phyloP scores from a whole-genome alignment of 176 grass and related monocot genomes.

The Aechmea fasciata region DNA sequence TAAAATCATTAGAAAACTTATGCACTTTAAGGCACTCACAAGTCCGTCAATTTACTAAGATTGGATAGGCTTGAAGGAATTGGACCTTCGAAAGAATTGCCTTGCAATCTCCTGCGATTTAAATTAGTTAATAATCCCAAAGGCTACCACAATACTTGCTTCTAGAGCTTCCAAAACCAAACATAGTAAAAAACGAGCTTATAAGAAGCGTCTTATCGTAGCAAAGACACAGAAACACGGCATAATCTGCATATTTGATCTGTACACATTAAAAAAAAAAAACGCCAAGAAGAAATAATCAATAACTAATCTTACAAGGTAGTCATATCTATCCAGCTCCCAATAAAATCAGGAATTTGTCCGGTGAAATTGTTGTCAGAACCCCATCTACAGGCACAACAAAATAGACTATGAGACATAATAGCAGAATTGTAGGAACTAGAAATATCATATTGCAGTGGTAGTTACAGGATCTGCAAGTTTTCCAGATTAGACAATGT shows the following conservation, averaged over 20 bases:
- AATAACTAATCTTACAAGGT: constrained; percentile 32
- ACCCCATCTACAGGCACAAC: constrained; percentile 31
- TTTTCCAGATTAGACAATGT: constrained; percentile 47
- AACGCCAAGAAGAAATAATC: not conserved
- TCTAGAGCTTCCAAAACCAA: not conserved
- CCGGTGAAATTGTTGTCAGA: constrained; percentile 71
- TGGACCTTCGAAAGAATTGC: constrained; percentile 76
- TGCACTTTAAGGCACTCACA: constrained; percentile 41
- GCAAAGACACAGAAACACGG: no score
- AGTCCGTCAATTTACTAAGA: constrained; percentile 31
- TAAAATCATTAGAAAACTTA: not conserved
- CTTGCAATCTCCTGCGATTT: constrained; percentile 63
- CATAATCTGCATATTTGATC: not conserved
- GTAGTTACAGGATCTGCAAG: constrained; percentile 28
- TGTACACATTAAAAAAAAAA: not conserved
- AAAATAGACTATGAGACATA: constrained; percentile 9
- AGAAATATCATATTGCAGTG: not conserved
- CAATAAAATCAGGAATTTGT: constrained; percentile 64
- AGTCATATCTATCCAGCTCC: constrained; percentile 36
- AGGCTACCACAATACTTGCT: constrained; percentile 11
- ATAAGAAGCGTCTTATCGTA: no score
- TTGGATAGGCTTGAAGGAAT: constrained; percentile 56
- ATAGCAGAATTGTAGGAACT: not conserved
- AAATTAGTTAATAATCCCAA: constrained; percentile 4
- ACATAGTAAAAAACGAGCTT: not conserved